A percentile compares a stretch with the other conserved stretches of the same genome.
phyloP scores from a whole-genome alignment of 495 filamentous ascomycete species.

The Lineolata rhizophorae region DNA sequence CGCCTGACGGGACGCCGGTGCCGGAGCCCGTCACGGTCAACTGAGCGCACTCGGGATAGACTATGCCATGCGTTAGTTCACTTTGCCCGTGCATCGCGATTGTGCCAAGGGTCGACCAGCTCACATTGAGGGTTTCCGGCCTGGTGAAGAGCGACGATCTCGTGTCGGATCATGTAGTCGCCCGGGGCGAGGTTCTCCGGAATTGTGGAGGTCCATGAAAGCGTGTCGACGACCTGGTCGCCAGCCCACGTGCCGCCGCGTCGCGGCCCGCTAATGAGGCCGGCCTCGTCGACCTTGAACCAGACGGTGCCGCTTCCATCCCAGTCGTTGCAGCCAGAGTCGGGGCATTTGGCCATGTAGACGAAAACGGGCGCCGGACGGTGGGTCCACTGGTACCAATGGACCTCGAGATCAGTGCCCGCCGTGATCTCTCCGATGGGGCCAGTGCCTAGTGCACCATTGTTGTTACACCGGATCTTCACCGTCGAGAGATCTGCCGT shows the following conservation, averaged over 20 bases:
- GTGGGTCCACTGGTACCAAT: conserved; percentile 12
- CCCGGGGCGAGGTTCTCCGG: conserved; percentile 7
- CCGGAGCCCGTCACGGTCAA: conserved; percentile 19
- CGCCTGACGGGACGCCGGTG: conserved; percentile 6
- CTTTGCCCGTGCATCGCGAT: too few species aligned
- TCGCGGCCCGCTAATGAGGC: conserved; percentile 7
- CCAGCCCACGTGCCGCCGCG: conserved; percentile 8
- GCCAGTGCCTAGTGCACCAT: too few species aligned
- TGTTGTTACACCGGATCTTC: too few species aligned
- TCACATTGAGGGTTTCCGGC: conserved; percentile 10
- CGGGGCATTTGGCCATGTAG: conserved; percentile 12
- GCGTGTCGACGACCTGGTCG: conserved; percentile 7
- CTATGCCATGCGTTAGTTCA: too few species aligned
- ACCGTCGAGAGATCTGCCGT: too few species aligned
- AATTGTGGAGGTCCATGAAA: conserved; percentile 8
- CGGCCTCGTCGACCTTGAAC: conserved; percentile 12
- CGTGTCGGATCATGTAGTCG: conserved; percentile 12
- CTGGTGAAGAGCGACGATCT: conserved; percentile 10
- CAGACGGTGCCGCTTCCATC: conserved; percentile 8
- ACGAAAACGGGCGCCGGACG: conserved; percentile 8
- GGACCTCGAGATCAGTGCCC: conserved; percentile 5
- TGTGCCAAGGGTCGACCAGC: too few species aligned
- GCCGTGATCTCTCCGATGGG: too few species aligned
- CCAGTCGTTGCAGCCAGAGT: conserved; percentile 6
- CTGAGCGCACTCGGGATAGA: conserved; percentile 25